Conservation (phyloP, 306 rosid genomes). For the Trichosanthes truncata region DNA sequence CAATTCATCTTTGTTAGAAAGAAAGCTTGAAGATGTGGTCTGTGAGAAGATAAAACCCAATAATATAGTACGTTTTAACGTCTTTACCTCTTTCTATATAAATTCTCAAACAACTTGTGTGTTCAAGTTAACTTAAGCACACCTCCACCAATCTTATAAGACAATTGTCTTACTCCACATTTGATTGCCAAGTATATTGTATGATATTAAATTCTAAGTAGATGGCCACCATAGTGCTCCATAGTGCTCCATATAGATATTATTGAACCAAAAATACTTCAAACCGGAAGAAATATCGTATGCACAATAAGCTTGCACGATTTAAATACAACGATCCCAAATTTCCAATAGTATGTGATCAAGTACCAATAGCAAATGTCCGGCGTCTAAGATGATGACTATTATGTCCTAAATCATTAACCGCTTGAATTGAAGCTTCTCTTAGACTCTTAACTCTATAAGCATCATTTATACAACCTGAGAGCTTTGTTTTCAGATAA, state of each 20-base stretch:
- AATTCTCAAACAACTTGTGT: not conserved
- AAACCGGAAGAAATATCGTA: not conserved
- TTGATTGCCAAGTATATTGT: not conserved
- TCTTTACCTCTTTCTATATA: not conserved
- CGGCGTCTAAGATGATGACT: not conserved
- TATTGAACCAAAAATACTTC: not conserved
- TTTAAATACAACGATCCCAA: not conserved
- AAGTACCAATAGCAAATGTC: not conserved
- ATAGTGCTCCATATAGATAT: not conserved
- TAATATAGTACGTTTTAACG: not conserved
- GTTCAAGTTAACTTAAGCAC: not conserved
- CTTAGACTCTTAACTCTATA: not conserved
- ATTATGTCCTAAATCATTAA: not conserved
- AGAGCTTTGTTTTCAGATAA: too few relatives aligned
- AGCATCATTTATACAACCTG: not conserved
- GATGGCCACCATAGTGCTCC: not conserved
- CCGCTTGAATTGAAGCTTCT: not conserved
- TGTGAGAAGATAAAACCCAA: not conserved
- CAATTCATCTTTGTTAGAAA: not conserved
- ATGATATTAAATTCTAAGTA: not conserved
- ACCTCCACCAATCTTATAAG: not conserved
- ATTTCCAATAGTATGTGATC: not conserved
- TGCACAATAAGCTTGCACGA: not conserved
- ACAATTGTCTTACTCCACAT: not conserved
- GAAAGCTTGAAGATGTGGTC: not conserved